Evolutionary conservation across 352 stramenopile species (phyloP), one percentile per base, ranked within the genome.

Genomic region (Aphanomyces cochlioides): DNA sequence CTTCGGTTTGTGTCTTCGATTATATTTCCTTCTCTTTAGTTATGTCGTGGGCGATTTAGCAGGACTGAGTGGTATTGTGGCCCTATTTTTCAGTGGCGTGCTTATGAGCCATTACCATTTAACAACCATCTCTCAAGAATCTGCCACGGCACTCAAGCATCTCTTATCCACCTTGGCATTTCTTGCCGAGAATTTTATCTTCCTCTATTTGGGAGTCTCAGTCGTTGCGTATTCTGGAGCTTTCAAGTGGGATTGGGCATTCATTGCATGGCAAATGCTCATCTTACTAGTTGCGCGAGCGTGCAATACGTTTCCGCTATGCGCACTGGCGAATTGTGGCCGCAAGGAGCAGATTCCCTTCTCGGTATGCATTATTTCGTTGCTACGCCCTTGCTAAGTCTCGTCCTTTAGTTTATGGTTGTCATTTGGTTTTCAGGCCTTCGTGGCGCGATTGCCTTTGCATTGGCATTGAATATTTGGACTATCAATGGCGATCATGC

Each of bases 381-480:
- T 28, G 28, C 28, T 28, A 28, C 28, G 28, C 28, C 28, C 28
- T 28, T 28, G 28, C 28, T 28, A 28, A 28, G 28, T 28, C 28
- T 28, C 28, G 28, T 47, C n/a, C 5, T 15, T 15, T 70, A 82
- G 63, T 80, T 89, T 74, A 92, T 92, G 84, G 81, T 89, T n/a
- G 84, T 92, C 8, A 90, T 98, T 66, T 98, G 89, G 88, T 97
- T 97, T 74, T 87, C 89, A 43, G 93, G 93, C 1, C 77, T 98
- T 40, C 87, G 93, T 47, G 93, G 93, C n/a, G 92, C 93, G 21
- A 95, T 98, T 34, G 90, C 92, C 13, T 98, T 97, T 73, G 89
- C 90, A 13, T 83, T 95, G 8, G 84, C 83, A 45, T 68, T 92
- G 19, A 92, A 92, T 56, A 83, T 92, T 6, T 88, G 75, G 56